Percentiles rank a stretch among this genome's conserved stretches.
phyloP scores from a whole-genome alignment of 2,329 filamentous ascomycete species.

The Exophiala sp. region DNA sequence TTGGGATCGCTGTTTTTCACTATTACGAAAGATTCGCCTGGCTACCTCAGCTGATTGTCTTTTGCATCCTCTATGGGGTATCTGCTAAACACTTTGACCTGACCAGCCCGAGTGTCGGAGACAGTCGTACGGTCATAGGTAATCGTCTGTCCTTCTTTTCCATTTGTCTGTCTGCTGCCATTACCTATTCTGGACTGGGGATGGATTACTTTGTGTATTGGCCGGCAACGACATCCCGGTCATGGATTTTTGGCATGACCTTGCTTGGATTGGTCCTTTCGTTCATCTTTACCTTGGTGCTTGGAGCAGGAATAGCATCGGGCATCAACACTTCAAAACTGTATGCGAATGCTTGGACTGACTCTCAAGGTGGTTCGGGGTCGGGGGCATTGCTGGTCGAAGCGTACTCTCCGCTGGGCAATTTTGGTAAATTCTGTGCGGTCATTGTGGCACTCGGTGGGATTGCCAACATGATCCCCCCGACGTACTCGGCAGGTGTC shows the following conservation, averaged over 20 bases:
- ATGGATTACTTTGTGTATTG: slow-evolving; percentile 53
- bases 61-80: slow-evolving; percentile 60
- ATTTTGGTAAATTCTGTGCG: slow-evolving; percentile 65
- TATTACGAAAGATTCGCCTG: slow-evolving; percentile 65
- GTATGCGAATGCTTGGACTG: slow-evolving; percentile 57
- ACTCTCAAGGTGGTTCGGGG: slow-evolving; percentile 39
- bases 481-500: slow-evolving; percentile 63
- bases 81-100: slow-evolving; percentile 60
- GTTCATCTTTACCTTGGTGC: slow-evolving; percentile 59
- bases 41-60: slow-evolving; percentile 59
- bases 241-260: slow-evolving; percentile 56
- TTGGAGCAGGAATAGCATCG: slow-evolving; percentile 61
- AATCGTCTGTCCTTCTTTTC: slow-evolving; percentile 67
- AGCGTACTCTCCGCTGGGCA: slow-evolving; percentile 56
- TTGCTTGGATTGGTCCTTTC: slow-evolving; percentile 55
- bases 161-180: slow-evolving; percentile 44
- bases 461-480: slow-evolving; percentile 63
- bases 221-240: slow-evolving; percentile 50
- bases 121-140: slow-evolving; percentile 32
- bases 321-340: slow-evolving; percentile 51
- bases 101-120: slow-evolving; percentile 49
- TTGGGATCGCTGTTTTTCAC: slow-evolving; percentile 66
- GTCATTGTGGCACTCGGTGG: slow-evolving; percentile 63
- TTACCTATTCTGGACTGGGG: slow-evolving; percentile 20
- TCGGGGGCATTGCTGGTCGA: slow-evolving; percentile 64